Evolutionary conservation across 495 filamentous ascomycete genomes (phyloP).

Genomic region (Melanomma pulvis-pyrius): DNA sequence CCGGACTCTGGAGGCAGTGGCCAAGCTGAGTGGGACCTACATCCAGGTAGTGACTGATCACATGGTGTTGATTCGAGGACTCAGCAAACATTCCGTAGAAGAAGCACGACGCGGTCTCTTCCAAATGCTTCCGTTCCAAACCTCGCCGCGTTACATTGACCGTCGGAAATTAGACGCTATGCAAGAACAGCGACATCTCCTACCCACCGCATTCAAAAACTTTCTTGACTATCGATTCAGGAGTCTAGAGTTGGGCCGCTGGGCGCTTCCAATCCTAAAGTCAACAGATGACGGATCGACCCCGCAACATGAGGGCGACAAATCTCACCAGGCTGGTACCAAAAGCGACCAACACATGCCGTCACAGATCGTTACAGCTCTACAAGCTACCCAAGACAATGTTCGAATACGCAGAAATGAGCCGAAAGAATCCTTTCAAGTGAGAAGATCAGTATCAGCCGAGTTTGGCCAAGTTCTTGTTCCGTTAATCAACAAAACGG

Average conservation of each 20-base stretch:
- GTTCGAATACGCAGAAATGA: background rate
- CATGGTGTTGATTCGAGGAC: slow-evolving; percentile 24
- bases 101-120: slow-evolving; percentile 33
- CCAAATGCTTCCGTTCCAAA: slow-evolving; percentile 12
- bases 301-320: background rate
- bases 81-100: slow-evolving; percentile 7
- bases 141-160: background rate
- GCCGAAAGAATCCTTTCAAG: background rate
- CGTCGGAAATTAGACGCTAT: background rate
- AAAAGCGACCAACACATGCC: background rate
- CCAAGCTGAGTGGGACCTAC: slow-evolving; percentile 12
- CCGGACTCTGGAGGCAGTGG: slow-evolving; percentile 9
- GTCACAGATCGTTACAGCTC: background rate
- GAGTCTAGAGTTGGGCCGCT: slow-evolving; percentile 18
- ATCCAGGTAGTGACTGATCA: slow-evolving; percentile 6
- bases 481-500: background rate
- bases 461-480: background rate
- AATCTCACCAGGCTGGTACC: background rate
- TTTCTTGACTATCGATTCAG: slow-evolving; percentile 17
- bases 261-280: slow-evolving; percentile 14
- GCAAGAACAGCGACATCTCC: slow-evolving; percentile 6
- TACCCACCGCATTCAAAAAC: slow-evolving; percentile 12
- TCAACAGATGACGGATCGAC: background rate
- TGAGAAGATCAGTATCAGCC: background rate
- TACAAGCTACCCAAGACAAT: background rate